Evolutionary conservation across 1,139 yeast genomes (phyloP), one percentile per base, ranked within the genome.

Genomic region (Yamadazyma jaroonii): DNA sequence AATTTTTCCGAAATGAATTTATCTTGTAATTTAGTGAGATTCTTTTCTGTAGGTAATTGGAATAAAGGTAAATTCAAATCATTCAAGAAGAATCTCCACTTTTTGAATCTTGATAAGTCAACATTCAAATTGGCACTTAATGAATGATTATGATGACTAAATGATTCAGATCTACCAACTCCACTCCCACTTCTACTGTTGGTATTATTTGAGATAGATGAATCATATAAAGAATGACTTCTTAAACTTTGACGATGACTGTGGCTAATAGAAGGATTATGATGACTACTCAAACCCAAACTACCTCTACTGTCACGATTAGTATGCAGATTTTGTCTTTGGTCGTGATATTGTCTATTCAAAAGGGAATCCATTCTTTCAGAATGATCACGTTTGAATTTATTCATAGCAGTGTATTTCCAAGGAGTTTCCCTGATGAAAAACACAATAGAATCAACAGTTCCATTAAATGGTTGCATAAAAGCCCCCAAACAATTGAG

Each of bases 401-500:
- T 65, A 32, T 46, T 52, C 71, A 67, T 63, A 20, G 65, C 62
- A 17, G 77, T 70, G 44, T 72, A 64, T 35, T 67, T 63, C 90
- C 90, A 84, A 2, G 96, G 96, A 42, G 67, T 74, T 56, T 89
- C 96, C 37, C 95, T 72, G 45, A 81, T 75, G 32, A 84, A 65
- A 53, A 86, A 88, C 10, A 88, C 96, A 26, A 78, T 46, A 0
- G 90, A 72, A 56, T 89, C 95, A 27, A 88, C 81, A 34, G 81
- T 72, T 35, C 95, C 90, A 57, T 82, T 84, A 47, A 85, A 73
- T 1, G 96, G 92, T 57, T 84, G 89, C 72, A 82, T 79, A 50
- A 82, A 81, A 0, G 94, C 84, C 10, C 85, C 79, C 43, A 84
- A 61, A 35, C 78, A 74, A 39, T 78, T 74, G 31, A 86, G 59